Base-by-base conservation (phyloP, 2,329 filamentous ascomycete species). In the Beauveria australis region DNA sequence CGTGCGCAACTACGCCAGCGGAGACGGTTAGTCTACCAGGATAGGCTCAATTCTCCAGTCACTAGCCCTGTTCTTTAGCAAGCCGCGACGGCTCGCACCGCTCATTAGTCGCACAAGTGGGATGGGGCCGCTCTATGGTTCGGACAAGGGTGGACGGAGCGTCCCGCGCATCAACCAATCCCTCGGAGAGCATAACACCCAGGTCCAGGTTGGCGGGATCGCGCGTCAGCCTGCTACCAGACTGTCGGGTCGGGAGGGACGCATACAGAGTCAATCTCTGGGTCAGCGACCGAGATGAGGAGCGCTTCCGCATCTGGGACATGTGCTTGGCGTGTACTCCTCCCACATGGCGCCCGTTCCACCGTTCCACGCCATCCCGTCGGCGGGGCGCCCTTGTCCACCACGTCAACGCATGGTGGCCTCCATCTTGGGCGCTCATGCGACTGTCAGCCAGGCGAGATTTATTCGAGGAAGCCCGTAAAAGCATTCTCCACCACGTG, bases 101-200 rank as follows among this genome's bases (percentile, higher is more conserved):
- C 57, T 62, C 52, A 55, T 62, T 62, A 62, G 61, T 59, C 60
- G 53, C 53, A 48, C 47, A 57, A 48, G 41, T 58, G 60, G 60
- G 48, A 58, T 52, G 60, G 60, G 60, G 55, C 55, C 43, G 51
- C 51, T 60, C 44, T 48, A 53, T 56, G 57, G 61, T 52, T 56
- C 53, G 61, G 57, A 62, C 61, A 62, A 62, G 61, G 61, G 52
- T 52, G 30, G 55, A 55, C 61, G 61, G 61, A 56, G 49, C 61
- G 41, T 62, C 61, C 61, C 61, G 61, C 53, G 43, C 57, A 56
- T 54, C 52, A 62, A 57, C 60, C 60, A 62, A 37, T n/a, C 46
- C 41, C 40, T 57, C 41, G 60, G 60, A 58, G 18, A 60, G 30
- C 52, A 40, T 26, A 22, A 19, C 48, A 30, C 52, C 43, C 37